A percentile compares a stretch with the other conserved stretches of the same genome.
Conservation (phyloP, 306 rosid genomes). For the Coriaria nepalensis region DNA sequence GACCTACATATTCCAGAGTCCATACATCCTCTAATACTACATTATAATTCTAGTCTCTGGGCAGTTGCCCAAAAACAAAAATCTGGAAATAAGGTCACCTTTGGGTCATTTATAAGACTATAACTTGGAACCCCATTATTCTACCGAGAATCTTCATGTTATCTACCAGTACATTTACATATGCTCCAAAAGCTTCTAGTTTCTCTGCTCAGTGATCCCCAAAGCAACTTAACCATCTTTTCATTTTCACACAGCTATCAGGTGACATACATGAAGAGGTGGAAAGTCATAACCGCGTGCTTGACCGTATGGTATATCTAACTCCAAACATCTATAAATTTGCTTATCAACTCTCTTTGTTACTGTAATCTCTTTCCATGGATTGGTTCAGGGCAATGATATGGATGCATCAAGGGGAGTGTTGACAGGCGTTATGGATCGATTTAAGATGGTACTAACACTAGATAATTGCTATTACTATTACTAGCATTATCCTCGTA, state of each 20-base stretch:
- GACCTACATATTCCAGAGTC: too few species aligned
- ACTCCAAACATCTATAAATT: slow-evolving; percentile 1
- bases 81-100: too few species aligned
- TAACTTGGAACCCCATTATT: too few species aligned
- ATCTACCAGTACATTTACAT: too few species aligned
- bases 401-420: slow-evolving; percentile 94
- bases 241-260: slow-evolving; percentile 55
- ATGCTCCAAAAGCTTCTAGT: slow-evolving; percentile 7
- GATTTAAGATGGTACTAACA: slow-evolving; percentile 64
- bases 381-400: slow-evolving; percentile 55
- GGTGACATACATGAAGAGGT: slow-evolving; percentile 94
- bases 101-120: too few species aligned
- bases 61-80: too few species aligned
- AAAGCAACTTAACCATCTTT: slow-evolving; percentile 9
- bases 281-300: slow-evolving; percentile 74
- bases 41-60: too few species aligned
- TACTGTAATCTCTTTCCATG: slow-evolving; percentile 1
- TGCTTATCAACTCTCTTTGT: background rate
- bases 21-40: too few species aligned
- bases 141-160: too few species aligned
- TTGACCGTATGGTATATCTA: slow-evolving; percentile 67
- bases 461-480: background rate
- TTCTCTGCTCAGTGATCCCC: slow-evolving; percentile 4
- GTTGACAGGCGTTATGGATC: slow-evolving; percentile 88
- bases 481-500: background rate